A percentile compares a stretch with the other conserved stretches of the same genome.
Conservation (phyloP, 805 yeast genomes). For the Sungouiozyma ichnusensis region DNA sequence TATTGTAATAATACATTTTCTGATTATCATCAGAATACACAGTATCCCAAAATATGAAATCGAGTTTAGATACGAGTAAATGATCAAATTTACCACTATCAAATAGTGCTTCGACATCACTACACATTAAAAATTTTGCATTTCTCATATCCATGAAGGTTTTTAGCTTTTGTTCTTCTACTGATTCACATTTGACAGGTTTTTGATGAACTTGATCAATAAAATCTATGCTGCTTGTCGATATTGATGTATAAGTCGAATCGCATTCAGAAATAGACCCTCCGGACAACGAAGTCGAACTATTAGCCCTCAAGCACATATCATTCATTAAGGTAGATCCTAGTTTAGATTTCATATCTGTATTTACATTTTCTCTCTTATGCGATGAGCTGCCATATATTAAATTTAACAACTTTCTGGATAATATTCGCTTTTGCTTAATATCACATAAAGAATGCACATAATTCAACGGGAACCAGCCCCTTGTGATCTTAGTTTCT, state of each 20-base stretch:
- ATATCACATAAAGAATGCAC: conserved; percentile 9
- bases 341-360: background rate
- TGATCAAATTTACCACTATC: conserved; percentile 1
- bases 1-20: conserved; percentile 47
- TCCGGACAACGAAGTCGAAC: background rate
- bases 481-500: conserved; percentile 37
- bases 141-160: background rate
- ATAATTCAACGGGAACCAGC: conserved; percentile 78
- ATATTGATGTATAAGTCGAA: background rate
- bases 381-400: background rate
- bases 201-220: background rate
- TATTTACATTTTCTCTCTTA: background rate
- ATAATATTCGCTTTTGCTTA: background rate
- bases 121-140: background rate
- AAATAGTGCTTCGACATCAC: conserved; percentile 2
- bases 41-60: conserved; percentile 10
- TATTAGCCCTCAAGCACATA: background rate
- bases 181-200: background rate
- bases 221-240: background rate
- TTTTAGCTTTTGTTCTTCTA: background rate
- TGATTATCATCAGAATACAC: conserved; percentile 26
- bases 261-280: background rate
- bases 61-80: background rate
- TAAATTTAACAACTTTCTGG: background rate
- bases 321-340: background rate